phyloP scores from a whole-genome alignment of 163 green algal species.

The Smithsoniella earleae region DNA sequence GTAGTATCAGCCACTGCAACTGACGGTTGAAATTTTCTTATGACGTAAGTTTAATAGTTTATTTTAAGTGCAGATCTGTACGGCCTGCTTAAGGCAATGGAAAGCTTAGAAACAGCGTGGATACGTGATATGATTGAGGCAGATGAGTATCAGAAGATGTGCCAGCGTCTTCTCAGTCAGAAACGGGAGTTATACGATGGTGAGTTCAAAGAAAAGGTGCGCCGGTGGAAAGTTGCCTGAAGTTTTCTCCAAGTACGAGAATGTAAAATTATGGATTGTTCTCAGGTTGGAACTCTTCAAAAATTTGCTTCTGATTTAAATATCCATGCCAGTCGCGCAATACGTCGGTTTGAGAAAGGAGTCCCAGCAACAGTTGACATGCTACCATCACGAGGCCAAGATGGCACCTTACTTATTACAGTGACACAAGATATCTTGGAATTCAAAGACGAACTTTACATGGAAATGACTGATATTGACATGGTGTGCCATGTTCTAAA shows the following conservation, averaged over 20 bases:
- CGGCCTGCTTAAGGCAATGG: constrained; percentile 26
- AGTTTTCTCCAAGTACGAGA: neutral
- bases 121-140: constrained; percentile 20
- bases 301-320: constrained; percentile 14
- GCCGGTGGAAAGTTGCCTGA: neutral
- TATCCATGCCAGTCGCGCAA: constrained; percentile 11
- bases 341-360: constrained; percentile 15
- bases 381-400: neutral
- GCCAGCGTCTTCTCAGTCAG: constrained; percentile 14
- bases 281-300: constrained; percentile 7
- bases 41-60: neutral
- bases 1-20: neutral
- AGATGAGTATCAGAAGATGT: constrained; percentile 12
- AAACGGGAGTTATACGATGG: constrained; percentile 4
- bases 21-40: neutral
- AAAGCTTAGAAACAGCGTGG: constrained; percentile 12
- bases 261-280: neutral
- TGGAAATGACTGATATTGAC: constrained; percentile 23
- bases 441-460: constrained; percentile 25
- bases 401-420: neutral
- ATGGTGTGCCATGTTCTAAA: neutral
- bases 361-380: constrained; percentile 26
- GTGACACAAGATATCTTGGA: constrained; percentile 21
- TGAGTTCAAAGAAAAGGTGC: constrained; percentile 27
- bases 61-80: constrained; percentile 4